These are phyloP conservation scores for Ogataea kodamae DNA, from an alignment of 805 yeast species.

Conservation along the genomic window DNA sequence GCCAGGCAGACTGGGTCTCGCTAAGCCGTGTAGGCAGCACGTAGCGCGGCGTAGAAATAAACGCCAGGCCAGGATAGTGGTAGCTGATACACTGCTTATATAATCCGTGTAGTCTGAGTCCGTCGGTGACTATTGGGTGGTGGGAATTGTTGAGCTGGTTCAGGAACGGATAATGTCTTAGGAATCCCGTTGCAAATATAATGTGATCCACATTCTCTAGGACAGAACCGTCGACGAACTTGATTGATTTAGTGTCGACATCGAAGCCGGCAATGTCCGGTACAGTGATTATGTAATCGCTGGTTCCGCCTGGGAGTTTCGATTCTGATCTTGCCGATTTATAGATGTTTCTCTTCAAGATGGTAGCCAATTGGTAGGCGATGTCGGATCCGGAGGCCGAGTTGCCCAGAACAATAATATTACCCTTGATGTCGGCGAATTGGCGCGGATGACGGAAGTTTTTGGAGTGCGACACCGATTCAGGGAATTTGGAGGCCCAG, in stretches of 20 bases:
- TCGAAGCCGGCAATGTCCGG: slow-evolving; percentile 42
- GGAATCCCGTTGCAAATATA: slow-evolving; percentile 70
- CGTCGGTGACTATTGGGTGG: slow-evolving; percentile 42
- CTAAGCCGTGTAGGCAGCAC: slow-evolving; percentile 62
- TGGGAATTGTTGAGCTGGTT: slow-evolving; percentile 27
- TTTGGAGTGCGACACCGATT: slow-evolving; percentile 56
- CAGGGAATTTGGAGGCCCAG: slow-evolving; percentile 44
- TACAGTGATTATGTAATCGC: slow-evolving; percentile 39
- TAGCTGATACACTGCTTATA: slow-evolving; percentile 60
- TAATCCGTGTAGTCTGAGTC: slow-evolving; percentile 46
- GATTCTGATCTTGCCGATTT: slow-evolving; percentile 49
- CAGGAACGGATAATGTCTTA: slow-evolving; percentile 59
- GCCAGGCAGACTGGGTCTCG: slow-evolving; percentile 61
- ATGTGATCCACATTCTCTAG: slow-evolving; percentile 49
- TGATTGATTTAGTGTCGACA: slow-evolving; percentile 36
- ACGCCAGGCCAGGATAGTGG: slow-evolving; percentile 60
- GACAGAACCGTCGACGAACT: slow-evolving; percentile 46
- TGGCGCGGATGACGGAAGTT: slow-evolving; percentile 46
- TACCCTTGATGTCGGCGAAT: slow-evolving; percentile 36
- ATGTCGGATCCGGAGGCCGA: slow-evolving; percentile 74
- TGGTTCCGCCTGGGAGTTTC: slow-evolving; percentile 41
- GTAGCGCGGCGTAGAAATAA: slow-evolving; percentile 60
- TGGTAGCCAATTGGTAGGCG: slow-evolving; percentile 54
- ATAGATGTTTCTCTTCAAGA: slow-evolving; percentile 40
- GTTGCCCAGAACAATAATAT: slow-evolving; percentile 70